Conservation (phyloP, 352 stramenopile genomes). For the Phytophthora pseudosyringae region DNA sequence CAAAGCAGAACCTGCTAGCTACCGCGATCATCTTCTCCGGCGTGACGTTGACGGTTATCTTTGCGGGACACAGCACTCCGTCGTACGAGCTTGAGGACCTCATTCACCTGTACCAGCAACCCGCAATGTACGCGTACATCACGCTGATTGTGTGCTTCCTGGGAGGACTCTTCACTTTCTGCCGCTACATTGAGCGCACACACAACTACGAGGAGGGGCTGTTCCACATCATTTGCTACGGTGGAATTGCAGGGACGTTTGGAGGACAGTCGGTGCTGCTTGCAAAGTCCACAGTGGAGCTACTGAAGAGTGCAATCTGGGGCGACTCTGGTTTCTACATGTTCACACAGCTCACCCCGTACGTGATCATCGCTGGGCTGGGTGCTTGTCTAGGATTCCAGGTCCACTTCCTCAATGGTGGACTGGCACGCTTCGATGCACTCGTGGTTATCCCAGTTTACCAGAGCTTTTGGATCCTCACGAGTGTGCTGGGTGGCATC, state of each 20-base stretch:
- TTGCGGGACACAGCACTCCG: slow-evolving; percentile 85
- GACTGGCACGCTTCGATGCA: slow-evolving; percentile 88
- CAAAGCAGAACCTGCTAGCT: slow-evolving; percentile 76
- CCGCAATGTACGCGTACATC: slow-evolving; percentile 87
- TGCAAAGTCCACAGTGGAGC: slow-evolving; percentile 89
- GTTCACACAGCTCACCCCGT: slow-evolving; percentile 80
- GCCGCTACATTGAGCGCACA: slow-evolving; percentile 76
- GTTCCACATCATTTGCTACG: slow-evolving; percentile 90
- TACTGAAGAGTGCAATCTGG: slow-evolving; percentile 92
- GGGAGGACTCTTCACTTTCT: slow-evolving; percentile 59
- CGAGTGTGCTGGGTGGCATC: slow-evolving; percentile 89
- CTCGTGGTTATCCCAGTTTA: slow-evolving; percentile 92
- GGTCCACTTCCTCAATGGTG: slow-evolving; percentile 90
- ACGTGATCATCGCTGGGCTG: slow-evolving; percentile 79
- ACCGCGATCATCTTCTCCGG: slow-evolving; percentile 91
- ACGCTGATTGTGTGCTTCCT: slow-evolving; percentile 77
- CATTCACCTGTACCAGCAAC: slow-evolving; percentile 80
- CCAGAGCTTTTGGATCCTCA: slow-evolving; percentile 92
- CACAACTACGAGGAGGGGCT: slow-evolving; percentile 71
- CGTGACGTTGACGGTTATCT: slow-evolving; percentile 90
- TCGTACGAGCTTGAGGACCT: slow-evolving; percentile 89
- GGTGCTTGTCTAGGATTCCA: slow-evolving; percentile 78
- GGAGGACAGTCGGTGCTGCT: slow-evolving; percentile 90
- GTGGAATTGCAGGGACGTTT: slow-evolving; percentile 88
- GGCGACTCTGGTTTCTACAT: slow-evolving; percentile 75